Base-by-base conservation (phyloP, 108 stramenopile genomes). In the Epithemia pelagica region DNA sequence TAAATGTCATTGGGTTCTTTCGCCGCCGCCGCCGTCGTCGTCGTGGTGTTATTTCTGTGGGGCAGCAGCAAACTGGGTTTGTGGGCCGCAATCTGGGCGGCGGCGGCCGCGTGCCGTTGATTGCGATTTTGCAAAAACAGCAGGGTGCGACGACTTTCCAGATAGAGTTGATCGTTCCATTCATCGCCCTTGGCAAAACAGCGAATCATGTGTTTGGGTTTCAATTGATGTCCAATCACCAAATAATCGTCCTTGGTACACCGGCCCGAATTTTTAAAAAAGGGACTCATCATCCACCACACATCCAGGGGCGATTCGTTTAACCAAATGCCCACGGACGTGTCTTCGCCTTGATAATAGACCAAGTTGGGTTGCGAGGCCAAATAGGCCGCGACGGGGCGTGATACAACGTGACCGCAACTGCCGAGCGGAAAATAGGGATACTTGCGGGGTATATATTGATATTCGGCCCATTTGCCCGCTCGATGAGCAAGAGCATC, bases 311-410 rank as follows among this genome's bases (percentile, higher is more conserved):
- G 27, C 22, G 61, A 29, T 28, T 79, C 61, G 60, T 82, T 53
- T 46, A 82, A 32, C 80, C 80, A 82, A 54, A 82, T 82, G 1
- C 80, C 80, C 22, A 82, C 2, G 52, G 70, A 72, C 22, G 56
- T 59, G 62, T 82, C 80, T 66, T 82, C 80, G 21, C 77, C 77
- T 68, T 82, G 80, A 66, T 78, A 82, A 1, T 76, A 31, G 58
- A 24, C 22, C 10, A 59, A 24, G 15, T 29, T 15, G n/a, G n/a
- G n/a, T 18, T 68, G 56, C 27, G 30, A 7, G 22, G 63, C 74
- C 15, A 82, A 52, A 57, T 68, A 82, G 3, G 51, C 52, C 0
- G 61, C 76, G 22, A 71, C 33, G 20, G 71, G 55, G 8, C 74
- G 69, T 51, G 61, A 64, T 8, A 78, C 52, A 28, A 75, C 71